phyloP scores from a whole-genome alignment of 2,329 filamentous ascomycete genomes.

The Penicillium brevicompactum region DNA sequence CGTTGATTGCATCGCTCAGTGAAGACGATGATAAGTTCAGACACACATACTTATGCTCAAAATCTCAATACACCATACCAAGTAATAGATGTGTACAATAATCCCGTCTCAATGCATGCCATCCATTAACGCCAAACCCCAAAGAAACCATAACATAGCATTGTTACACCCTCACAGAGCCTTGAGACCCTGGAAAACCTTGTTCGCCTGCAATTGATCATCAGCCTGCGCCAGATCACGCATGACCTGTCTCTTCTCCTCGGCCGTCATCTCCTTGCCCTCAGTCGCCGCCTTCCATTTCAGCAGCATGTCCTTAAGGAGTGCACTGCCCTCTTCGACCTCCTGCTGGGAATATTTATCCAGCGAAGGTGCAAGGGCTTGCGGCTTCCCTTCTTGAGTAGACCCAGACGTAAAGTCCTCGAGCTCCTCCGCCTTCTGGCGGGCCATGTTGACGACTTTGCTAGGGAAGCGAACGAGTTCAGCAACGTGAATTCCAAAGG shows the following conservation, averaged over 20 bases:
- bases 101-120: too few species aligned
- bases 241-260: conserved; percentile 77
- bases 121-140: conserved; percentile 17
- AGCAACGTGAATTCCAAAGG: conserved; percentile 96
- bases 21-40: too few species aligned
- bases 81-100: too few species aligned
- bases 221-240: conserved; percentile 77
- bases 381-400: conserved; percentile 28
- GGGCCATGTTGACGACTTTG: conserved; percentile 99
- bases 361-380: conserved; percentile 35
- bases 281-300: conserved; percentile 81
- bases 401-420: conserved; percentile 72
- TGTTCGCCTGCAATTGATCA: conserved; percentile 62
- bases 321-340: conserved; percentile 80
- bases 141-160: conserved; percentile 1
- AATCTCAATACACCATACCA: too few species aligned
- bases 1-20: too few species aligned
- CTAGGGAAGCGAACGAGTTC: conserved; percentile 94
- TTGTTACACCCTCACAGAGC: conserved; percentile 38
- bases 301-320: conserved; percentile 80
- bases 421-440: conserved; percentile 95
- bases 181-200: conserved; percentile 53
- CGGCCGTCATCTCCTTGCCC: conserved; percentile 61
- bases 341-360: conserved; percentile 74
- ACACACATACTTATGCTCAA: too few species aligned